These are phyloP conservation scores for Fragaria ananassa DNA, from an alignment of 306 rosid genomes.

Conservation along the genomic window DNA sequence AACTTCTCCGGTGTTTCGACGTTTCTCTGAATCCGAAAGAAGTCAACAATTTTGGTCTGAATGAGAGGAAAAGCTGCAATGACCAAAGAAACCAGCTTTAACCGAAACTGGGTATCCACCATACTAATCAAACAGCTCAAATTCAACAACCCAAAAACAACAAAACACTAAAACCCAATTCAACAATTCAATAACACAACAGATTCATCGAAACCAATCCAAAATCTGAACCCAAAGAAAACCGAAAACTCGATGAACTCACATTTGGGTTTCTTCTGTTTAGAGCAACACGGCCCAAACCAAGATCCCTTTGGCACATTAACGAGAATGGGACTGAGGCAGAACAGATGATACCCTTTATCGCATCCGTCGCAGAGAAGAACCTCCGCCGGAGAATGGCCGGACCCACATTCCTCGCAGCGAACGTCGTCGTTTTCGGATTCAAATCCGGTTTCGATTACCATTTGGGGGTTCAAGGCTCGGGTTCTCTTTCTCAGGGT, in stretches of 20 bases:
- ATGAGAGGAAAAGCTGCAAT: constrained; percentile 78
- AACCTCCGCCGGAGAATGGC: constrained; percentile 51
- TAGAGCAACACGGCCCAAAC: constrained; percentile 69
- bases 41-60: constrained; percentile 85
- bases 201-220: neutral
- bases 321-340: constrained; percentile 64
- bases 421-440: constrained; percentile 23
- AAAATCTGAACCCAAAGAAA: neutral
- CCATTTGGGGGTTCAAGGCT: constrained; percentile 44
- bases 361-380: constrained; percentile 84
- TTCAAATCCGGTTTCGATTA: neutral
- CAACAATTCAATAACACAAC: neutral
- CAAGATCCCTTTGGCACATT: constrained; percentile 72
- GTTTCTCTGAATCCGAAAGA: constrained; percentile 62
- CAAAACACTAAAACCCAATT: neutral
- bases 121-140: neutral
- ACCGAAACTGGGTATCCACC: neutral
- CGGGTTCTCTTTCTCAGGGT: constrained; percentile 47
- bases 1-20: constrained; percentile 14
- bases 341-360: constrained; percentile 68
- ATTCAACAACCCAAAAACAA: neutral
- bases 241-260: neutral
- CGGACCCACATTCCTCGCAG: constrained; percentile 61
- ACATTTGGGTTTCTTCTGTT: constrained; percentile 47
- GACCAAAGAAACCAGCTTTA: neutral